These are phyloP conservation scores for Linnemannia zychae DNA, from an alignment of 192 early-diverging fungal species.

Conservation along the genomic window DNA sequence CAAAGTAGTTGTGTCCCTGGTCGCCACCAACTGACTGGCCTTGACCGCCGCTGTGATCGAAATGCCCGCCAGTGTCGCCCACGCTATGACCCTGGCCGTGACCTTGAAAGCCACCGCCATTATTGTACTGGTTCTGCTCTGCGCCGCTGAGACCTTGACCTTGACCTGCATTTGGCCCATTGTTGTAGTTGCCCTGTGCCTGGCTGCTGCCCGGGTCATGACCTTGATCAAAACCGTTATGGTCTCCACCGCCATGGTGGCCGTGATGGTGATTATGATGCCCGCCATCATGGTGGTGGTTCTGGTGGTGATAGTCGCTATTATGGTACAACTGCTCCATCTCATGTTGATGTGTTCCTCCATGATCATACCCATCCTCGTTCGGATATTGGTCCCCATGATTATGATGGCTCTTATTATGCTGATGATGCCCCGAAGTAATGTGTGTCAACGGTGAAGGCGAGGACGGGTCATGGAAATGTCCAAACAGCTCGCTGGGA, in stretches of 20 bases:
- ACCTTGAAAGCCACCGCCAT: neutral
- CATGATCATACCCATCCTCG: neutral
- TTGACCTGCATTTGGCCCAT: neutral
- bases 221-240: neutral
- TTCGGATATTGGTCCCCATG: constrained; percentile 10
- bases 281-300: constrained; percentile 9
- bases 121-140: neutral
- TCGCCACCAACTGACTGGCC: constrained; percentile 6
- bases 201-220: constrained; percentile 7
- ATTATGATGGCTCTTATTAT: neutral
- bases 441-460: constrained; percentile 15
- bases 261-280: constrained; percentile 15
- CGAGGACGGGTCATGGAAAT: constrained; percentile 24
- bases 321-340: constrained; percentile 27
- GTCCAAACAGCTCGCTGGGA: constrained; percentile 41
- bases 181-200: neutral
- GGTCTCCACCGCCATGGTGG: neutral
- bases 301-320: constrained; percentile 15
- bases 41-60: neutral
- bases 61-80: neutral
- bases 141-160: neutral
- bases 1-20: neutral
- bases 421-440: neutral
- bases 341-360: constrained; percentile 14
- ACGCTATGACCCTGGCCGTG: constrained; percentile 4